phyloP scores from a whole-genome alignment of 2,329 filamentous ascomycete species.

The Neofusicoccum kwambonambiense region DNA sequence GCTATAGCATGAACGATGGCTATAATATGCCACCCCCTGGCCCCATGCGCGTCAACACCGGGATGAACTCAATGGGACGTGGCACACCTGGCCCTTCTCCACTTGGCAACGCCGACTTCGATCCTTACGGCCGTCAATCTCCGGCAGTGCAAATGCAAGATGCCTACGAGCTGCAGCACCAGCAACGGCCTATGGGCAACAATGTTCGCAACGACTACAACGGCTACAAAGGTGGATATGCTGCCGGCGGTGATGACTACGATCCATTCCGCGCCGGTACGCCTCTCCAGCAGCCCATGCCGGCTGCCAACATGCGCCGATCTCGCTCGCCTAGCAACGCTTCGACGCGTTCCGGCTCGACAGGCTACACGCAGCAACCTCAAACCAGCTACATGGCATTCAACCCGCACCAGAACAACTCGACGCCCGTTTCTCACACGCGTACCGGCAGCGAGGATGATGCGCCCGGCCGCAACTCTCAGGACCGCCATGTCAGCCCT shows the following conservation, averaged over 20 bases:
- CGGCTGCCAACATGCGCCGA: not conserved
- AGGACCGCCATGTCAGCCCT: not conserved
- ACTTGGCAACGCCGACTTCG: constrained; percentile 2
- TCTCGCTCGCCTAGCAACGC: constrained; percentile 6
- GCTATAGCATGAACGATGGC: constrained; percentile 21
- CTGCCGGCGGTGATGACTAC: not conserved
- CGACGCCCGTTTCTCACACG: not conserved
- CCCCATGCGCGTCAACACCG: constrained; percentile 15
- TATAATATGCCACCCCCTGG: constrained; percentile 3
- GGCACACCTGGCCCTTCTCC: not conserved
- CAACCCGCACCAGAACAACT: constrained; percentile 5
- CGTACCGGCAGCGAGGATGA: not conserved
- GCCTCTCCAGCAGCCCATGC: not conserved
- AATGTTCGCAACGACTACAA: not conserved
- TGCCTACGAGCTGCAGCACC: constrained; percentile 16
- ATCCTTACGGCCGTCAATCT: constrained; percentile 22
- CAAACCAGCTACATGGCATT: not conserved
- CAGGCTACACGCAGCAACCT: not conserved
- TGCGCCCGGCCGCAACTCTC: not conserved
- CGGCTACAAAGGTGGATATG: not conserved
- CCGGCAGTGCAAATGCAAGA: constrained; percentile 22
- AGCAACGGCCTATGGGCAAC: not conserved
- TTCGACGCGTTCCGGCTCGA: not conserved
- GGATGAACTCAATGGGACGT: constrained; percentile 7
- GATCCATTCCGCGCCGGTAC: constrained; percentile 13